Base-by-base conservation (phyloP, 139 green algal species). In the Chlorella sp. region DNA sequence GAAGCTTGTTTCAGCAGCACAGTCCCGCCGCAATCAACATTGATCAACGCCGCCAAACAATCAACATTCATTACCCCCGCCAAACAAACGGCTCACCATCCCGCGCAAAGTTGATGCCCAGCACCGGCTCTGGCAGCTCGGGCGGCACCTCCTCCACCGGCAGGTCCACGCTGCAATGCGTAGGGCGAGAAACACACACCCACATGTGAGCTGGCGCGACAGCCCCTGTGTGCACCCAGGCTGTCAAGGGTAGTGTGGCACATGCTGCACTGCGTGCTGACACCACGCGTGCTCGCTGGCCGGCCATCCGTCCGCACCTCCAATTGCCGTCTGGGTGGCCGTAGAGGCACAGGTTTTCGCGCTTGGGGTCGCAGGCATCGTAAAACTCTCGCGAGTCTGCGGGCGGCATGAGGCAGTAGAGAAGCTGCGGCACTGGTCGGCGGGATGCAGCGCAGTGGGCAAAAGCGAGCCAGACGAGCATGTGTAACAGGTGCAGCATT, bases 321-420 rank as follows among this genome's bases (percentile, higher is more conserved):
- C 76, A 62, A 56, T 72, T 82, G 76, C 56, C 56, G 56, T 81
- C 51, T 34, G 46, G 46, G 74, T 81, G 67, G 48, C 80, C 96
- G 88, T 99, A 99, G 26, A 99, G 88, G 85, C 96, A 99, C 41
- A 99, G 89, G 88, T 99, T 99, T n/a, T 99, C 97, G 46, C 91
- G 92, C 48, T 98, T 93, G 8, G 97, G 96, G 72, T 98, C 93
- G 69, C 92, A 96, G 2, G 90, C 70, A 4, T 90, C 81, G 76
- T 94, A 98, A 17, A 99, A 94, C 38, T 81, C 68, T 26, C 73
- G 64, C 9, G 40, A 16, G 22, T 90, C 87, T 90, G 83, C 82
- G 41, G 56, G 48, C 16, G 40, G 2, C 11, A 51, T 0, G 46
- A 24, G 14, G 30, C 24, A 3, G 36, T 34, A n/a, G 38, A 16